Percentiles rank a stretch among this genome's conserved stretches.
phyloP scores from a whole-genome alignment of 305 asterid genomes.

The Stenogyne calaminthoides region DNA sequence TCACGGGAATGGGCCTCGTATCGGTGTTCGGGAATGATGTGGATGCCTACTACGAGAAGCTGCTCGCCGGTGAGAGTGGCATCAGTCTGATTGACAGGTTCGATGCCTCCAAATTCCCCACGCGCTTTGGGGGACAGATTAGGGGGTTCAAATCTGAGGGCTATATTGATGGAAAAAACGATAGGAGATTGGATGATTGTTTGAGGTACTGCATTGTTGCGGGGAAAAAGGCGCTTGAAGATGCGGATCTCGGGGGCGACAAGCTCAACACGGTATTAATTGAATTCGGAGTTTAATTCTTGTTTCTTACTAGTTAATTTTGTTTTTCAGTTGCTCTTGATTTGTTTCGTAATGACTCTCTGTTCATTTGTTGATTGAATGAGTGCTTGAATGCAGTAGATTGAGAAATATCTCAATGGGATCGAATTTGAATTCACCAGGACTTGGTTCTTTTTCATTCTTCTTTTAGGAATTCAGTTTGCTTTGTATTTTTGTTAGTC shows the following conservation, averaged over 20 bases:
- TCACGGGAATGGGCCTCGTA: constrained; percentile 97
- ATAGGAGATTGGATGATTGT: constrained; percentile 87
- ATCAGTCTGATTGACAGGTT: constrained; percentile 77
- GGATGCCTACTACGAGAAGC: constrained; percentile 75
- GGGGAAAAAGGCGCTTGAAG: constrained; percentile 90
- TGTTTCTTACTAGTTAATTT: not conserved
- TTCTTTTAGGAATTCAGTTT: not conserved
- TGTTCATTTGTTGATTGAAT: constrained; percentile 19
- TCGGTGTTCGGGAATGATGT: constrained; percentile 91
- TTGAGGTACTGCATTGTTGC: constrained; percentile 92
- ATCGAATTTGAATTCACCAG: not conserved
- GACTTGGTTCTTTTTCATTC: not conserved
- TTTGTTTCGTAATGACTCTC: not conserved
- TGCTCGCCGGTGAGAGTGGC: constrained; percentile 95
- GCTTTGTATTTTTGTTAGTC: not conserved
- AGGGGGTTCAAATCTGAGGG: constrained; percentile 77
- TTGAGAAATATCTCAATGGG: not conserved
- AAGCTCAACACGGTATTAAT: constrained; percentile 48
- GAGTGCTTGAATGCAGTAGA: not conserved
- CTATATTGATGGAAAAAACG: constrained; percentile 90
- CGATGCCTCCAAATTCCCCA: constrained; percentile 85
- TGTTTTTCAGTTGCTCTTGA: constrained; percentile 18
- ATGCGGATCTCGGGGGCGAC: constrained; percentile 79
- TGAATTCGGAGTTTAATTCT: constrained; percentile 19
- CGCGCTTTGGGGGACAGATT: constrained; percentile 97